Evolutionary conservation across 176 grass and related monocot genomes (phyloP).

Genomic region (Triticum monococcum): DNA sequence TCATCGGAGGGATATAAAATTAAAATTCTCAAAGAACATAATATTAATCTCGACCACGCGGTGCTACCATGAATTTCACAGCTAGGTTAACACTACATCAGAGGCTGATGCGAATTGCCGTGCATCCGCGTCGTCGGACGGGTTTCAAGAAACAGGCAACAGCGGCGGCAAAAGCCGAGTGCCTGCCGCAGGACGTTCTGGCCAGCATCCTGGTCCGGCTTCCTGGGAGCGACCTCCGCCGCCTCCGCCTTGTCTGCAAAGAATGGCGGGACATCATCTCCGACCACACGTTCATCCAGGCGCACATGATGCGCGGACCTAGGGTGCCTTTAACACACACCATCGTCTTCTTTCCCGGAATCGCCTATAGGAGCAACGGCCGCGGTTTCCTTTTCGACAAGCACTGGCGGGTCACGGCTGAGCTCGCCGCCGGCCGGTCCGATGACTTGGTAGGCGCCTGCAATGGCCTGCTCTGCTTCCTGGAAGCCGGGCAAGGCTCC

Average conservation of each 20-base stretch:
- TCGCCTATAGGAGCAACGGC: not conserved
- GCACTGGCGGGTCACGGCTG: not conserved
- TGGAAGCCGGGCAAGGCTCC: not conserved
- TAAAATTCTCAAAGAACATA: not conserved
- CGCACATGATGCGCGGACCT: too few relatives aligned
- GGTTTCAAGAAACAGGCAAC: not conserved
- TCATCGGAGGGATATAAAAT: too few relatives aligned
- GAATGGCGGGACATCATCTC: not conserved
- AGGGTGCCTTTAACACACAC: not conserved
- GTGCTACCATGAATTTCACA: not conserved
- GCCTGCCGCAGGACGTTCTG: not conserved
- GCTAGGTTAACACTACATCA: not conserved
- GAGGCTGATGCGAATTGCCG: not conserved
- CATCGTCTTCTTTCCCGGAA: not conserved
- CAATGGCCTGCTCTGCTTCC: constrained; percentile 2
- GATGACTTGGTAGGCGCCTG: not conserved
- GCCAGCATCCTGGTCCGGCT: not conserved
- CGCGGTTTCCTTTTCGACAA: not conserved
- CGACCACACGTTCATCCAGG: not conserved
- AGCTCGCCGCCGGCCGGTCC: not conserved
- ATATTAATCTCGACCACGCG: too few relatives aligned
- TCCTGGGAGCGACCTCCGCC: not conserved
- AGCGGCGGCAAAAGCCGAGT: not conserved
- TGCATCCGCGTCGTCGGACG: not conserved
- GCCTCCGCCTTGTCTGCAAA: not conserved